A percentile compares a stretch with the other conserved stretches of the same genome.
Evolutionary conservation across 2,329 filamentous ascomycete genomes (phyloP).

Genomic region (Aspergillus brasiliensis): DNA sequence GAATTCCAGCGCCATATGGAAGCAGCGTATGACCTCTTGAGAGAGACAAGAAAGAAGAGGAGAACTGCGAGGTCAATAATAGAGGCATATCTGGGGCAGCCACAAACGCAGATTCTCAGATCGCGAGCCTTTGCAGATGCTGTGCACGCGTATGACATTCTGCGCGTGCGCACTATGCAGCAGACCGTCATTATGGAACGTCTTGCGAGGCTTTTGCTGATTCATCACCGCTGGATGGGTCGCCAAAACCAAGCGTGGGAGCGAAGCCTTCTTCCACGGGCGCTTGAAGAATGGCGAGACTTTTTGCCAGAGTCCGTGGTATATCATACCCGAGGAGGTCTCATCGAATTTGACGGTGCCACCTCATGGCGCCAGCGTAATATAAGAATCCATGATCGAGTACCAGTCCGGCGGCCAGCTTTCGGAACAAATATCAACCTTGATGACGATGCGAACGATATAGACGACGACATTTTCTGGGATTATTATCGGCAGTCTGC

Average conservation of each 20-base stretch:
- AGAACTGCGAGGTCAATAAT: slow-evolving; percentile 29
- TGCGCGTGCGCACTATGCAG: slow-evolving; percentile 34
- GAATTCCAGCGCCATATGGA: slow-evolving; percentile 31
- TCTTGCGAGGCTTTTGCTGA: slow-evolving; percentile 26
- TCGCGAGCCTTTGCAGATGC: slow-evolving; percentile 32
- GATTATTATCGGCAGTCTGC: slow-evolving; percentile 5
- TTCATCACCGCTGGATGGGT: slow-evolving; percentile 21
- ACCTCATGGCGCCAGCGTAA: slow-evolving; percentile 23
- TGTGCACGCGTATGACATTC: slow-evolving; percentile 35
- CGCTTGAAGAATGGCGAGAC: slow-evolving; percentile 52
- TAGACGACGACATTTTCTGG: slow-evolving; percentile 32
- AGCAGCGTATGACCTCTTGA: slow-evolving; percentile 33
- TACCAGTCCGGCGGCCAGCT: slow-evolving; percentile 25
- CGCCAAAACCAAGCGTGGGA: slow-evolving; percentile 33
- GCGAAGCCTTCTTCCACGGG: slow-evolving; percentile 41
- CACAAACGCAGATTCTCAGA: slow-evolving; percentile 17
- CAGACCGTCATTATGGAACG: slow-evolving; percentile 27
- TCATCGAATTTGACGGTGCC: slow-evolving; percentile 40
- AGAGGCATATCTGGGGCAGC: slow-evolving; percentile 25
- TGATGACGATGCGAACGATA: slow-evolving; percentile 21
- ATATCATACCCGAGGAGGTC: slow-evolving; percentile 44
- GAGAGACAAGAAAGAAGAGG: slow-evolving; percentile 30
- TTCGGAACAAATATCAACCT: slow-evolving; percentile 14
- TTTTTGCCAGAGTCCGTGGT: slow-evolving; percentile 46
- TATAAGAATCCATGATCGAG: slow-evolving; percentile 17